phyloP scores from a whole-genome alignment of 345 rosid species.

The Firmiana major region DNA sequence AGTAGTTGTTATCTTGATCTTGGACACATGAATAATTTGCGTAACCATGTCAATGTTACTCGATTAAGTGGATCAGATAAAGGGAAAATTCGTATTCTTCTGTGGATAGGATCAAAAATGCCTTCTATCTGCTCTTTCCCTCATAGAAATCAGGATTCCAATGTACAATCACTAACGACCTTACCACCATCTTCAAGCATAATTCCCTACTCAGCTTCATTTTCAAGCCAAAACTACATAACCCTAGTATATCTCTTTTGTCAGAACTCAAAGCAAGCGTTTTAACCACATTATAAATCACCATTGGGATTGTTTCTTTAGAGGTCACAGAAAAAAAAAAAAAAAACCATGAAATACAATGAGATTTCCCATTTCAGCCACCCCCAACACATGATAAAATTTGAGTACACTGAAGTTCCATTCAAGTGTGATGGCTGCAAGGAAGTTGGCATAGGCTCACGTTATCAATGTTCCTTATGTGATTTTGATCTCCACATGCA shows the following conservation, averaged over 20 bases:
- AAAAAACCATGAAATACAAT: conserved; percentile 50
- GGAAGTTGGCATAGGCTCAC: conserved; percentile 84
- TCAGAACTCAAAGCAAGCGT: neutral
- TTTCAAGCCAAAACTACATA: conserved; percentile 23
- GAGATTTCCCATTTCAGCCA: conserved; percentile 80
- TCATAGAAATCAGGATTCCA: conserved; percentile 22
- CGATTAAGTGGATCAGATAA: conserved; percentile 18
- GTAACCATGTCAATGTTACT: neutral
- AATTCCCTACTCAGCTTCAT: conserved; percentile 47
- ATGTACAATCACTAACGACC: conserved; percentile 28
- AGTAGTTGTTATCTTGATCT: neutral
- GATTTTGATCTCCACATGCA: conserved; percentile 85
- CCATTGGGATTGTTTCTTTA: neutral
- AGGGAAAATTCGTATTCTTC: conserved; percentile 37
- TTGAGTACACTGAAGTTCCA: conserved; percentile 61
- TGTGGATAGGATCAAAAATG: conserved; percentile 31
- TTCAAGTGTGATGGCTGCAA: conserved; percentile 97
- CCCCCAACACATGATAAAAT: conserved; percentile 62
- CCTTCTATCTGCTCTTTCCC: conserved; percentile 28
- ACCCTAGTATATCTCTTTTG: neutral
- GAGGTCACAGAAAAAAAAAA: neutral
- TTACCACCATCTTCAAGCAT: conserved; percentile 37
- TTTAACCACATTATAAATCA: conserved; percentile 12
- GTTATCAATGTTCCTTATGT: conserved; percentile 58
- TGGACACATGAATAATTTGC: neutral